These are phyloP conservation scores for Solanum virginianum DNA, from an alignment of 257 asterid genomes.

Conservation along the genomic window DNA sequence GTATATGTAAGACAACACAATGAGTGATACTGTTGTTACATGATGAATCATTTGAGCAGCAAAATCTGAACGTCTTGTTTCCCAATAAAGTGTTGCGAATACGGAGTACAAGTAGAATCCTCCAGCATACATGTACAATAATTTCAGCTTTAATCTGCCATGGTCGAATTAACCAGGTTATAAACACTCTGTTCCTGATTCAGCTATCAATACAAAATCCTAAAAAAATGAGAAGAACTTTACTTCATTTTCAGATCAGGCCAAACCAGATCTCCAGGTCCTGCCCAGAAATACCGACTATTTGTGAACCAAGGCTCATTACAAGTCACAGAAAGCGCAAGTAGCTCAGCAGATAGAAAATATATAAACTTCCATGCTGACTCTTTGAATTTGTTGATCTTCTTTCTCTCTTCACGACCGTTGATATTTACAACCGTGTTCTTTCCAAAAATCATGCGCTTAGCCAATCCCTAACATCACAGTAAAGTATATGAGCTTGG, in stretches of 20 bases:
- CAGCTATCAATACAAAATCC: not conserved
- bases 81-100: conserved; percentile 21
- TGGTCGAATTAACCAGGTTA: not conserved
- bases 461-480: conserved; percentile 14
- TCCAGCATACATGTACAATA: conserved; percentile 23
- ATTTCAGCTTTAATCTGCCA: conserved; percentile 18
- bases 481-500: not conserved
- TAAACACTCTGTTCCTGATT: not conserved
- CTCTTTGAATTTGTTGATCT: conserved; percentile 22
- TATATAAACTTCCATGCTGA: conserved; percentile 21
- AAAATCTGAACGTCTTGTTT: conserved; percentile 19
- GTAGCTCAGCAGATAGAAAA: conserved; percentile 12
- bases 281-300: conserved; percentile 20
- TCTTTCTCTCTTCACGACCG: not conserved
- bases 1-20: conserved; percentile 15
- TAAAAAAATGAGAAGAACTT: not conserved
- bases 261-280: conserved; percentile 24
- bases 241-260: conserved; percentile 23
- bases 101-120: conserved; percentile 23
- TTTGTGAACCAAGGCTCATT: conserved; percentile 27
- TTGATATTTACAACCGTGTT: not conserved
- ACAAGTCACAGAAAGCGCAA: conserved; percentile 12
- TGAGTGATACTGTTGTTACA: conserved; percentile 8
- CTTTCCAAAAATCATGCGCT: conserved; percentile 3
- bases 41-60: conserved; percentile 18